A percentile compares a stretch with the other conserved stretches of the same genome.
Conservation (phyloP, 78 protist species). For the Monocercomonoides exilis region DNA sequence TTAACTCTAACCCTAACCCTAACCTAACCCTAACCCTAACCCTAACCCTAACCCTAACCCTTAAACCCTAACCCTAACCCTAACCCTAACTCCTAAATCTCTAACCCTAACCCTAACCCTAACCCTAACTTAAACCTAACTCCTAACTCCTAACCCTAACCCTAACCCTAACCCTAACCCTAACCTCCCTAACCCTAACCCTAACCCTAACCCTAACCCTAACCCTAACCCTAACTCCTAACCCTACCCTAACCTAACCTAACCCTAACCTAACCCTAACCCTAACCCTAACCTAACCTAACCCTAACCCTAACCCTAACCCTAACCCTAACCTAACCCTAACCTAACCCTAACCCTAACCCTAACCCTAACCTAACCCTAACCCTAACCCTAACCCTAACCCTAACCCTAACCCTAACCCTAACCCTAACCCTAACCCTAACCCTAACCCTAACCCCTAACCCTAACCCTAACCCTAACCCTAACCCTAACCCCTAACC, state of each 20-base stretch:
- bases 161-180: neutral
- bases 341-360: slow-evolving; percentile 2
- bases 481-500: neutral
- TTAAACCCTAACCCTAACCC: slow-evolving; percentile 18
- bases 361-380: neutral
- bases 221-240: slow-evolving; percentile 2
- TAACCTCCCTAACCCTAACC: slow-evolving; percentile 6
- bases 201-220: slow-evolving; percentile 6
- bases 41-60: neutral
- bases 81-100: slow-evolving; percentile 12
- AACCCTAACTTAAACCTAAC: slow-evolving; percentile 9
- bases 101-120: slow-evolving; percentile 15
- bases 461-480: slow-evolving; percentile 6
- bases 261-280: neutral
- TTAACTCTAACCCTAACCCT: slow-evolving; percentile 2
- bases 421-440: neutral
- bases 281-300: neutral
- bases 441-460: neutral
- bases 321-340: neutral
- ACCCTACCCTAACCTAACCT: neutral
- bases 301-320: slow-evolving; percentile 6
- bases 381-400: neutral
- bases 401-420: neutral
- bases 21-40: too few species aligned
- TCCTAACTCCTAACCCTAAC: neutral